These are phyloP conservation scores for Fusarium lyarnte DNA, from an alignment of 2,329 filamentous ascomycete species.

Conservation along the genomic window DNA sequence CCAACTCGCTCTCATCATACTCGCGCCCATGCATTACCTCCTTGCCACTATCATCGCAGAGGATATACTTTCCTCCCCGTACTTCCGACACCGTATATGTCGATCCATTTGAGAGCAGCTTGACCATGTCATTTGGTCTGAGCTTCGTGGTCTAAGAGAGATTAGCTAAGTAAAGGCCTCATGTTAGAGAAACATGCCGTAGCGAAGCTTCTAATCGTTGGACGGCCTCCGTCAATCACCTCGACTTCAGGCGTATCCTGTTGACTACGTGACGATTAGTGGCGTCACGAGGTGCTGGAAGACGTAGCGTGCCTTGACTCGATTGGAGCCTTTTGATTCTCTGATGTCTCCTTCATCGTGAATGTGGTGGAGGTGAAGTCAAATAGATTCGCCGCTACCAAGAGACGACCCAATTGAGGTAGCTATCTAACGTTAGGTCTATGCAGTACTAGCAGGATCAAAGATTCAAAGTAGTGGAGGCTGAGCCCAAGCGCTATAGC, in stretches of 20 bases:
- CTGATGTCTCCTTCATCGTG: background rate
- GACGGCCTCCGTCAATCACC: background rate
- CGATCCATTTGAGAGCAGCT: background rate
- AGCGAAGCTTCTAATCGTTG: background rate
- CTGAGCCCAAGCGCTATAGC: background rate
- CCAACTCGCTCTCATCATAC: background rate
- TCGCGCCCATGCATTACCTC: background rate
- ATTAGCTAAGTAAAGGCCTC: rapidly evolving
- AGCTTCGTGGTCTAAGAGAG: rapidly evolving
- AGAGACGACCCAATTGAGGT: rapidly evolving
- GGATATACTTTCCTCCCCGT: background rate
- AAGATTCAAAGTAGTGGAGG: background rate
- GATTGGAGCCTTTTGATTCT: background rate
- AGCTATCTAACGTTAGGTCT: background rate
- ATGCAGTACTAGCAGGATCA: background rate
- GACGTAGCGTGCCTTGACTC: background rate
- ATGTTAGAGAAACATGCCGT: rapidly evolving
- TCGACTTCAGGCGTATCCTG: background rate
- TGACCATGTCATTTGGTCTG: background rate
- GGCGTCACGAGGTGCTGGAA: rapidly evolving
- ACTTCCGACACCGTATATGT: background rate
- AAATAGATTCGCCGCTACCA: background rate
- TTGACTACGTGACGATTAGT: background rate
- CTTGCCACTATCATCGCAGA: background rate
- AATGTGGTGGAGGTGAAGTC: background rate